Evolutionary conservation across 768 basidiomycete genomes (phyloP).

Genomic region (Daedaleopsis sinensis): DNA sequence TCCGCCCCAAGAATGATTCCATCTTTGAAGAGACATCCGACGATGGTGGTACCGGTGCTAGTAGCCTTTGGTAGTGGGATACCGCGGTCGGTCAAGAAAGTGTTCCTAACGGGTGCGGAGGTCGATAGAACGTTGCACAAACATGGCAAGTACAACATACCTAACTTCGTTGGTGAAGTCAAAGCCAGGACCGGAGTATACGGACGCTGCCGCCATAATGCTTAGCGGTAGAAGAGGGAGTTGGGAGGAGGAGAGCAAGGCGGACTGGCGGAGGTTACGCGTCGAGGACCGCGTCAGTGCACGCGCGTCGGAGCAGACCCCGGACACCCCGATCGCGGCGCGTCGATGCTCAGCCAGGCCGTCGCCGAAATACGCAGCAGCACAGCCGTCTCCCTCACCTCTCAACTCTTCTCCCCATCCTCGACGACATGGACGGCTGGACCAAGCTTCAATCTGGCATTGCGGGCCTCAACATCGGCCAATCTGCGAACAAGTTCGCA

Average conservation of each 20-base stretch:
- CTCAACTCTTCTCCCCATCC: not conserved
- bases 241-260: conserved; percentile 2
- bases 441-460: conserved; percentile 66
- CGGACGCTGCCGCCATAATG: conserved; percentile 49
- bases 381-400: conserved; percentile 5
- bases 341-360: not conserved
- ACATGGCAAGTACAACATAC: conserved; percentile 38
- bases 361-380: conserved; percentile 12
- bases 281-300: conserved; percentile 22
- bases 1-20: conserved; percentile 96
- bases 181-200: conserved; percentile 63
- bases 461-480: conserved; percentile 66
- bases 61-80: conserved; percentile 80
- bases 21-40: conserved; percentile 90
- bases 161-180: conserved; percentile 78
- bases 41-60: conserved; percentile 96
- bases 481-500: conserved; percentile 73
- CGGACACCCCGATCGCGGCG: conserved; percentile 6
- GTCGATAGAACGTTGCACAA: not conserved
- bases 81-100: conserved; percentile 71
- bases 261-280: conserved; percentile 10
- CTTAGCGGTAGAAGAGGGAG: not conserved
- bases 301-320: conserved; percentile 20
- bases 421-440: conserved; percentile 54
- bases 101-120: conserved; percentile 52